Base-by-base conservation (phyloP, 1,284 basidiomycete genomes). In the Lignosus rhinocerotis region DNA sequence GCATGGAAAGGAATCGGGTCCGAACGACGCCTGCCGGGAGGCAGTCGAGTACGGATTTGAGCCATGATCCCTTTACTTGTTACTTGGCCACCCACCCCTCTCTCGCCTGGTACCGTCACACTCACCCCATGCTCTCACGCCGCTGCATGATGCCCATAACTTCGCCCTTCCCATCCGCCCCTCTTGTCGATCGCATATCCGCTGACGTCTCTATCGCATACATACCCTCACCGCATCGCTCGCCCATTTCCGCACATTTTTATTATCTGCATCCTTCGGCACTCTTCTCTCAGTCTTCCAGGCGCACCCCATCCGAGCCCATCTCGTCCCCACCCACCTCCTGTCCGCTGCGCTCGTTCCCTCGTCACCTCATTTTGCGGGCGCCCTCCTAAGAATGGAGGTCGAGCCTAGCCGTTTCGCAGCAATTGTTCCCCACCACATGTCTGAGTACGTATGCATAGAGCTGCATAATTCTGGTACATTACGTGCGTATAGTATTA, bases 31-130 rank as follows among this genome's bases (percentile, higher is more conserved):
- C 8, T 90, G 88, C 69, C 81, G 80, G 59, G 80, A 80, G 53
- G 88, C 88, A 25, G 87, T 90, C 64, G 82, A 85, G 63, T 90
- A 90, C 71, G 81, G 82, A 36, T 82, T 88, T 62, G 88, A 90
- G 69, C 83, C 72, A 79, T 69, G 61, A 70, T 38, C n/a, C 51
- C 31, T 41, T 41, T 39, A n/a, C 44, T 34, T 42, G 42, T 41
- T 39, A n/a, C 44, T 34, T 42, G 42, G 42, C 34, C 46, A 30
- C 45, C 31, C 43, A 42, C 55, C 39, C 43, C 58, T 38, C 39
- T 34, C 41, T 49, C 39, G 34, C 45, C 38, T 34, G 25, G 25
- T 46, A 47, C 39, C 43, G 45, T 47, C n/a, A 25, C 41, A 44
- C 17, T 19, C 43, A 30, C 21, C 6, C 11, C 31, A 14, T 30